Percentiles rank a stretch among this genome's conserved stretches.
phyloP scores from a whole-genome alignment of 1,284 basidiomycete genomes.

The Dichomitus squalens region DNA sequence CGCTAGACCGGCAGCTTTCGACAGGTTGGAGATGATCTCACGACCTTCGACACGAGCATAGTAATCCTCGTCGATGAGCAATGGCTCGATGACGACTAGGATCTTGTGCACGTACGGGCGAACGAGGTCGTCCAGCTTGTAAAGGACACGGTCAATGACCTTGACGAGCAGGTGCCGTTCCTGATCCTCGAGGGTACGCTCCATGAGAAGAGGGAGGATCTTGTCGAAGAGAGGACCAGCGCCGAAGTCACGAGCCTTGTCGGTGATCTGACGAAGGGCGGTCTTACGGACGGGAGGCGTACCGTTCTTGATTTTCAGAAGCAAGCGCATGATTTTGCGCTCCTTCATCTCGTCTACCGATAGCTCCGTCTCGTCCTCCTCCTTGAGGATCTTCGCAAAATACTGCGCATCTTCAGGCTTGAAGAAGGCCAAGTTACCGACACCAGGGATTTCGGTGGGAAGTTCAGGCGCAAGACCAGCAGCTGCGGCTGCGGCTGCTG shows the following conservation, averaged over 20 bases:
- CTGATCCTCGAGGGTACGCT: constrained; percentile 97
- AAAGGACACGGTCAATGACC: constrained; percentile 98
- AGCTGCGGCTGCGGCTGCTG: constrained; percentile 83
- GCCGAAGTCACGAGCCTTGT: constrained; percentile 98
- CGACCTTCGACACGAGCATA: constrained; percentile 99
- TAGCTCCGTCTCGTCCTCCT: constrained; percentile 94
- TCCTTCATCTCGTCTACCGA: constrained; percentile 99
- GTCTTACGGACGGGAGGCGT: constrained; percentile 98
- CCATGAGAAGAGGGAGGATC: constrained; percentile 98
- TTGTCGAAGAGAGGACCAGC: constrained; percentile 99
- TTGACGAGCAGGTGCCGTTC: constrained; percentile 98
- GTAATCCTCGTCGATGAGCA: constrained; percentile 99
- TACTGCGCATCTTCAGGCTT: constrained; percentile 98
- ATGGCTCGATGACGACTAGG: constrained; percentile 97
- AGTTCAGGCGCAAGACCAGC: constrained; percentile 92
- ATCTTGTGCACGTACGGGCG: constrained; percentile 99
- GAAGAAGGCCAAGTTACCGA: constrained; percentile 97
- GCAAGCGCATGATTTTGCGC: constrained; percentile 99
- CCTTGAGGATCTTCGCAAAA: constrained; percentile 95
- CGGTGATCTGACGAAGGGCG: constrained; percentile 97
- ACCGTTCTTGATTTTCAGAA: constrained; percentile 99
- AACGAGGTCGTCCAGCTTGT: constrained; percentile 99
- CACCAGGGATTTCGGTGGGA: constrained; percentile 98
- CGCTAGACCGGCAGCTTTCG: constrained; percentile 97
- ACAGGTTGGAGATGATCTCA: constrained; percentile 98